Conservation (phyloP, 164 flowering plant genomes). For the Vitis rotundifolia region DNA sequence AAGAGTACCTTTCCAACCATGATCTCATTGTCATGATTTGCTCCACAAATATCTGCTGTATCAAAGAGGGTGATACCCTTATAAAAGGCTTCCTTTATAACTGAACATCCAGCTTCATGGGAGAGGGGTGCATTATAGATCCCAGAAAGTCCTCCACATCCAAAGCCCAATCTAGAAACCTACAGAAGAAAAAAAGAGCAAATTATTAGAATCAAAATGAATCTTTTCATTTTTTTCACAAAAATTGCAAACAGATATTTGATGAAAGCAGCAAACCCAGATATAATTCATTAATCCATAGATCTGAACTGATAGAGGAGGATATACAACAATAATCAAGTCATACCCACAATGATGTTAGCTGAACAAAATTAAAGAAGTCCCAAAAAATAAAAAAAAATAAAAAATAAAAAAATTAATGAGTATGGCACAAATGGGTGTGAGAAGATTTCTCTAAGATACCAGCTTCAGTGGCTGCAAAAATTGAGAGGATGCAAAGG, state of each 20-base stretch:
- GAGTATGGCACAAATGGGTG: too few species aligned
- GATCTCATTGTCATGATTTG: conserved; percentile 35
- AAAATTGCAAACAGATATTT: not conserved
- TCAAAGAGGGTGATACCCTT: conserved; percentile 43
- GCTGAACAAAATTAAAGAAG: too few species aligned
- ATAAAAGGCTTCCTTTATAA: conserved; percentile 35
- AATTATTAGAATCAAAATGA: not conserved
- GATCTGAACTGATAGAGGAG: not conserved
- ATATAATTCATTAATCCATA: not conserved
- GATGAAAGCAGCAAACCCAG: not conserved
- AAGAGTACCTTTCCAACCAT: conserved; percentile 43
- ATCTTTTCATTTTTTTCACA: too few species aligned
- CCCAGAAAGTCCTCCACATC: conserved; percentile 36
- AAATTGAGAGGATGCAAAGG: too few species aligned
- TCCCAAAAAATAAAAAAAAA: too few species aligned
- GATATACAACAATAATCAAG: not conserved
- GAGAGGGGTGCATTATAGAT: conserved; percentile 26
- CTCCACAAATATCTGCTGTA: conserved; percentile 40
- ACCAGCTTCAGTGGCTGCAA: too few species aligned
- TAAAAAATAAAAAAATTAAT: too few species aligned
- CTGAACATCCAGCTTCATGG: conserved; percentile 38
- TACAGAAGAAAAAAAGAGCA: conserved; percentile 10
- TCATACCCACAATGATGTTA: not conserved
- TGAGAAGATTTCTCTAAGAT: too few species aligned
- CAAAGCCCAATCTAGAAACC: conserved; percentile 47